Base-by-base conservation (phyloP, 2,329 filamentous ascomycete genomes). In the Xylaria sp. region DNA sequence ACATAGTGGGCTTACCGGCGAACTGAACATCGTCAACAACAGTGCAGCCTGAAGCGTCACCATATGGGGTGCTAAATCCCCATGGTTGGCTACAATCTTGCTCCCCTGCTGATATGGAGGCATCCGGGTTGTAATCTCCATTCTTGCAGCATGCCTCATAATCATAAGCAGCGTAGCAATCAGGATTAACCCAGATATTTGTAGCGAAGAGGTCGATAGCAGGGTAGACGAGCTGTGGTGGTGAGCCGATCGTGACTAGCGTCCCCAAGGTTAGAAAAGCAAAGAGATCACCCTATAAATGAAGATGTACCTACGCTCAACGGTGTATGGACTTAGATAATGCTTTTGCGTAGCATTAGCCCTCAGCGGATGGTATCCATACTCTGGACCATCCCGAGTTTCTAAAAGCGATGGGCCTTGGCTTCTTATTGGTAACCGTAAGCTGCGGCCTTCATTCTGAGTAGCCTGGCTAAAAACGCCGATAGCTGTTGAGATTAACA, bases 241-340 rank as follows among this genome's bases (percentile, higher is more conserved):
- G 67, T 11, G 53, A 46, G 19, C 67, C 67, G 28, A 69, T 47
- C 14, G 54, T 23, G 21, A 69, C 67, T 69, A 46, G n/a, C 2
- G 6, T 11, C 14, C 21, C 2, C 6, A 52, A 12, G 25, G 28
- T 67, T 37, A 65, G 47, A n/a, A 51, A 37, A 5, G 9, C 14
- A 6, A 45, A 37, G 9, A 14, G 35, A 15, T 17, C 12, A n/a
- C n/a, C n/a, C n/a, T n/a, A 52, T 52, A 47, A 49, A 23, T 23
- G 21, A 8, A 38, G 9, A 11, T 14, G 19, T 1, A 58, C 66
- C 4, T 28, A 68, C 66, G 21, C 9, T 67, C 61, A 28, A 67
- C 62, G 5, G 66, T 68, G 50, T 67, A 68, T 8, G 66, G 66
- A 58, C 66, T 66, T 6, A 66, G 61, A 28, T 64, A 60, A n/a